Conservation (phyloP, 306 rosid genomes). For the Glycyrrhiza uralensis region DNA sequence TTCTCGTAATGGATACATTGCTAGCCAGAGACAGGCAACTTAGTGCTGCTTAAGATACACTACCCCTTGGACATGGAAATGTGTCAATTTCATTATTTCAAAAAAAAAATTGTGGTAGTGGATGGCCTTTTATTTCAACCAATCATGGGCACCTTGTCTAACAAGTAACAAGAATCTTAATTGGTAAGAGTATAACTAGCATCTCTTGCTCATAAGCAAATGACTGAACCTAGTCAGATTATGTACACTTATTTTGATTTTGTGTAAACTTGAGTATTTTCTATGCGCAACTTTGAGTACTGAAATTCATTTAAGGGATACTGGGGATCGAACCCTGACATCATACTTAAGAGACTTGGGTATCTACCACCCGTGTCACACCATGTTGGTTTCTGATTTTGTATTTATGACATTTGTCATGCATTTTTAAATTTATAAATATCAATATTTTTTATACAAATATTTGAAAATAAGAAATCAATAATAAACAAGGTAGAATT, state of each 20-base stretch:
- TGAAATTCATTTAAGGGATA: no score
- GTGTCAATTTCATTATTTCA: neutral
- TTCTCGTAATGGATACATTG: neutral
- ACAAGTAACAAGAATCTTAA: slow-evolving; percentile 9
- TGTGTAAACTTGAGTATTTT: no score
- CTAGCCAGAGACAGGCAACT: neutral
- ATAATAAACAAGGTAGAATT: no score
- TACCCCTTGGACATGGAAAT: neutral
- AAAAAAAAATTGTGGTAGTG: neutral
- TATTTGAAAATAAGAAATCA: no score
- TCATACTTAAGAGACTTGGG: no score
- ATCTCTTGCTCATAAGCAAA: neutral
- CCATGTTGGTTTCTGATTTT: no score
- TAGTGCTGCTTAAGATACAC: neutral
- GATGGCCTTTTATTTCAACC: neutral
- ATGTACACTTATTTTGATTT: neutral
- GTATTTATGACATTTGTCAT: no score
- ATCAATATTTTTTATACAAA: no score
- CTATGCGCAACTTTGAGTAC: no score
- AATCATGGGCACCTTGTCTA: slow-evolving; percentile 4
- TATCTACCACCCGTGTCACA: no score
- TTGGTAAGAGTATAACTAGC: neutral
- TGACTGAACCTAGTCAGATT: neutral
- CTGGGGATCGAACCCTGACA: no score
- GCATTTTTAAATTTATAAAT: no score